Conservation (phyloP, 2,329 filamentous ascomycete species). For the Fusarium nygamai region DNA sequence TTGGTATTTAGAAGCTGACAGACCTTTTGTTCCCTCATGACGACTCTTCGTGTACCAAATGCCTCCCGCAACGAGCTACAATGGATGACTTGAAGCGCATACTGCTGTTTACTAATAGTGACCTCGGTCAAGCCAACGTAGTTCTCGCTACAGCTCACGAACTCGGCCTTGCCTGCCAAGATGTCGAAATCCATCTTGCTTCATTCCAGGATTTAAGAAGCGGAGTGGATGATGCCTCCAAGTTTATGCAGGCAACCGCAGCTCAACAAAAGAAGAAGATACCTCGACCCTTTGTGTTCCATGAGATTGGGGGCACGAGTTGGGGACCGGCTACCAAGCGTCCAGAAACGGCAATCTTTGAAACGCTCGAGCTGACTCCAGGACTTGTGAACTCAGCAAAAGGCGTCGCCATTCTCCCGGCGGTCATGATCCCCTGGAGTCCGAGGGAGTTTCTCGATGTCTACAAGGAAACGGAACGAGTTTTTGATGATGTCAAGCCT, state of each 20-base stretch:
- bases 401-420: neutral
- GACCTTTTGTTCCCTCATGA: neutral
- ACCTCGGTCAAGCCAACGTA: neutral
- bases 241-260: neutral
- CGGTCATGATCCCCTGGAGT: neutral
- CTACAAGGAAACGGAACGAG: neutral
- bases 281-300: neutral
- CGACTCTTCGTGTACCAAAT: too few relatives aligned
- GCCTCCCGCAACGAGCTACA: rapidly evolving
- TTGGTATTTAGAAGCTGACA: neutral
- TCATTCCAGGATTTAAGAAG: neutral
- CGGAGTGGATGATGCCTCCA: neutral
- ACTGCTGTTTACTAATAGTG: neutral
- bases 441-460: neutral
- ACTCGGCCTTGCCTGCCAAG: neutral
- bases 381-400: neutral
- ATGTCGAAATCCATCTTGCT: neutral
- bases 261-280: neutral
- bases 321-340: neutral
- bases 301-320: neutral
- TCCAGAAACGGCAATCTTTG: neutral
- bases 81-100: neutral
- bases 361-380: neutral
- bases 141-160: neutral
- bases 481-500: neutral